Evolutionary conservation across 2,329 filamentous ascomycete species (phyloP).

Genomic region (Sporothrix brasiliensis): DNA sequence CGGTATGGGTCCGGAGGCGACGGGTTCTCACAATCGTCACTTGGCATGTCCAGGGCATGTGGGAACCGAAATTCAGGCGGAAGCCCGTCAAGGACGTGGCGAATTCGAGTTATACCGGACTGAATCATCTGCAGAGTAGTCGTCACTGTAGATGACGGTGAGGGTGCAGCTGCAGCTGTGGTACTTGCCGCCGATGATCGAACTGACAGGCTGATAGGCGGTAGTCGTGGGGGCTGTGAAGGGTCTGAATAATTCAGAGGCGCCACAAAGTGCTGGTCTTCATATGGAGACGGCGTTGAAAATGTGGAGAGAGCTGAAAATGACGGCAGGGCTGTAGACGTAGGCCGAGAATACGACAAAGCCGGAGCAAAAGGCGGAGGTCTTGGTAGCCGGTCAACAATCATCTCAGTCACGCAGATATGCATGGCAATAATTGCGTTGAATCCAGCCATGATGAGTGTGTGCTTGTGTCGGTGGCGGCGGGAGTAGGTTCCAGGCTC

Average conservation of each 20-base stretch:
- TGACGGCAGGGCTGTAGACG: background rate
- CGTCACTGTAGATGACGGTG: background rate
- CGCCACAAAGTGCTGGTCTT: background rate
- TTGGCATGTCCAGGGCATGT: constrained; percentile 12
- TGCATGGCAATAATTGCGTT: constrained; percentile 21
- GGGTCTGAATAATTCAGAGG: background rate
- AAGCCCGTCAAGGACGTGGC: background rate
- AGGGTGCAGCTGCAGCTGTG: background rate
- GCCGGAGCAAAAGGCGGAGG: background rate
- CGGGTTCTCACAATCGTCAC: background rate
- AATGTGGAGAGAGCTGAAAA: constrained; percentile 15
- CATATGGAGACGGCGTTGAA: background rate
- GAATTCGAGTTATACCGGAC: background rate
- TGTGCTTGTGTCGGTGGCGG: constrained; percentile 18
- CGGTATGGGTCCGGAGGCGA: constrained; percentile 8
- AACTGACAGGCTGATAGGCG: background rate
- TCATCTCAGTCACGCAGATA: constrained; percentile 13
- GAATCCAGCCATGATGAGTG: constrained; percentile 18
- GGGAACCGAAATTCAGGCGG: constrained; percentile 14
- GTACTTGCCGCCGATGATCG: background rate
- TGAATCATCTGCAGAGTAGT: constrained; percentile 5
- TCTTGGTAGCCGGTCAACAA: constrained; percentile 5
- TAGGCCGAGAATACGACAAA: background rate
- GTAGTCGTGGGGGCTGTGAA: background rate
- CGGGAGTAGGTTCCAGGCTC: constrained; percentile 14